Evolutionary conservation across 768 basidiomycete genomes (phyloP).

Genomic region (Tulasnella calospora): DNA sequence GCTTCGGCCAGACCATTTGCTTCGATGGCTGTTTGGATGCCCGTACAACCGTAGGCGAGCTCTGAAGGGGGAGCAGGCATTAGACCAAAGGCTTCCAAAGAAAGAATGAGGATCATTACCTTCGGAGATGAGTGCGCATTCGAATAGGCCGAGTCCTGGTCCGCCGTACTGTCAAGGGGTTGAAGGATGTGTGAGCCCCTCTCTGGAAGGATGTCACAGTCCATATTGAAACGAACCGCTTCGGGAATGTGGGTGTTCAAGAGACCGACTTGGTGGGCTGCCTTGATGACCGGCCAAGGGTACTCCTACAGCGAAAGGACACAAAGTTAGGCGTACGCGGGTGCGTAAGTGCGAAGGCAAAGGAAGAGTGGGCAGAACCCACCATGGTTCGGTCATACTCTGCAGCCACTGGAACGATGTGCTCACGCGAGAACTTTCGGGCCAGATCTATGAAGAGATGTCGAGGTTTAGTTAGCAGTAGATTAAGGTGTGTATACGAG

Average conservation of each 20-base stretch:
- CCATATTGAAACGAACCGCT: slow-evolving; percentile 29
- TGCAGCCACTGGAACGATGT: slow-evolving; percentile 38
- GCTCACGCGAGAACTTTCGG: slow-evolving; percentile 32
- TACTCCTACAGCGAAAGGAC: slow-evolving; percentile 30
- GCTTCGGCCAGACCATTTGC: slow-evolving; percentile 39
- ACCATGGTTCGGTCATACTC: slow-evolving; percentile 39
- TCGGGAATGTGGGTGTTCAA: slow-evolving; percentile 41
- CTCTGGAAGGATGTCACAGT: neutral
- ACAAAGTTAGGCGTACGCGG: neutral
- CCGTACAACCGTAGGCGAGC: slow-evolving; percentile 37
- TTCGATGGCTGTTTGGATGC: slow-evolving; percentile 40
- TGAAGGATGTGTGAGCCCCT: neutral
- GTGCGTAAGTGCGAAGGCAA: neutral
- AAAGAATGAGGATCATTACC: slow-evolving; percentile 23
- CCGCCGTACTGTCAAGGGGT: slow-evolving; percentile 35
- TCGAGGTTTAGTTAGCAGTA: neutral
- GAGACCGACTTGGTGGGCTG: slow-evolving; percentile 38
- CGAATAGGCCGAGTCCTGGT: slow-evolving; percentile 36
- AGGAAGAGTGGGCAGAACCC: neutral
- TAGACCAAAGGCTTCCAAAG: no score
- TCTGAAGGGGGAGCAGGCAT: neutral
- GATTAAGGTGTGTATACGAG: neutral
- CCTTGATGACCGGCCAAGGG: slow-evolving; percentile 39
- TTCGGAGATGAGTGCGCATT: slow-evolving; percentile 38
- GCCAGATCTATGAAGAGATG: slow-evolving; percentile 32